Evolutionary conservation across 169 alveolate species (phyloP).

Genomic region (Eimeria necatrix): DNA sequence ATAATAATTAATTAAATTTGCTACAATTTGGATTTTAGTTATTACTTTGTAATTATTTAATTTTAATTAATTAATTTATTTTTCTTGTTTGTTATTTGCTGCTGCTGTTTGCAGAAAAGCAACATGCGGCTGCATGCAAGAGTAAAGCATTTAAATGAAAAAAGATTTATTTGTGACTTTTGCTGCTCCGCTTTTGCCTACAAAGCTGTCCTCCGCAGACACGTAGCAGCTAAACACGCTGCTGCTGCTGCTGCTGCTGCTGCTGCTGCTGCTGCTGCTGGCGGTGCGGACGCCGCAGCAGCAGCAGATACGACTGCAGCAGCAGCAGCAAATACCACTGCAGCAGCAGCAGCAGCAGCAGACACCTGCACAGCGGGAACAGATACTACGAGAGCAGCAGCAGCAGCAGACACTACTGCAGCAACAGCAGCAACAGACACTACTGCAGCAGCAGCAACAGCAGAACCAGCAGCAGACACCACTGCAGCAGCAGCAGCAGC

Average conservation of each 20-base stretch:
- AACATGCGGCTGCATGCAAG: constrained; percentile 49
- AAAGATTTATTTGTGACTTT: neutral
- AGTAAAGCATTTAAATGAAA: constrained; percentile 42
- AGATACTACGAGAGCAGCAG: neutral
- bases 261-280: neutral
- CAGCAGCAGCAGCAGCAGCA: neutral
- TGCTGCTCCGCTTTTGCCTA: constrained; percentile 28
- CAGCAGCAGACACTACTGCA: neutral
- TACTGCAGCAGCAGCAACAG: neutral
- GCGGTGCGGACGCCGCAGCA: neutral
- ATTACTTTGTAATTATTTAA: too few species aligned
- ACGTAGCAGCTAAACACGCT: neutral
- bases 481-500: neutral
- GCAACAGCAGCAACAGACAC: neutral
- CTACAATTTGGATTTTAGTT: too few species aligned
- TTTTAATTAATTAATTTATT: too few species aligned
- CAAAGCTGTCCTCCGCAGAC: constrained; percentile 60
- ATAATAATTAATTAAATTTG: too few species aligned
- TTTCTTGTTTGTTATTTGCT: neutral
- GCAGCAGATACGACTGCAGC: neutral
- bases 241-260: constrained; percentile 9
- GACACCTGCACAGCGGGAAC: neutral
- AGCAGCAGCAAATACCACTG: neutral
- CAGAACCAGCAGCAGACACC: neutral
- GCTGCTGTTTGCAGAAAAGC: constrained; percentile 21